These are phyloP conservation scores for Striga asiatica DNA, from an alignment of 257 asterid species.

Conservation along the genomic window DNA sequence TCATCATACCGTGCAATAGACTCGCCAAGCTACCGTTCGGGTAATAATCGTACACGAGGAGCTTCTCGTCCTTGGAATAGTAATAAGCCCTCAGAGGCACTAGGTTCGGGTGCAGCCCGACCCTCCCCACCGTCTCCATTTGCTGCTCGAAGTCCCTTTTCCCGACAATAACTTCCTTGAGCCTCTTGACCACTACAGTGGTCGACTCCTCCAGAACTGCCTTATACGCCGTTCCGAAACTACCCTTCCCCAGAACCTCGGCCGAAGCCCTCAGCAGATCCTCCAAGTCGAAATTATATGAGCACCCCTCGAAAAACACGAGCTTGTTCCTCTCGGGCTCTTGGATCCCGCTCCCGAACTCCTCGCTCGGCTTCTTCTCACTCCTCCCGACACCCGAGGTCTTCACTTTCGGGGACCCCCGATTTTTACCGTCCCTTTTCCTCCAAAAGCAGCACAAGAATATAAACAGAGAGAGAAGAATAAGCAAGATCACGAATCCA, in stretches of 20 bases:
- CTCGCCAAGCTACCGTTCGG: conserved; percentile 66
- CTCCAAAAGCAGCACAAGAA: conserved; percentile 45
- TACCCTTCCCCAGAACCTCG: conserved; percentile 88
- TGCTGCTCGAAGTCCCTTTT: conserved; percentile 93
- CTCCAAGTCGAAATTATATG: conserved; percentile 87
- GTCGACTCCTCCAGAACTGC: conserved; percentile 90
- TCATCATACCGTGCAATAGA: conserved; percentile 83
- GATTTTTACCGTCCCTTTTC: conserved; percentile 17
- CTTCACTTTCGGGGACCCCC: conserved; percentile 42
- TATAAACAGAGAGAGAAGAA: conserved; percentile 36
- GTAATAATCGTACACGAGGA: conserved; percentile 70
- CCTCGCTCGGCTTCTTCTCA: conserved; percentile 65
- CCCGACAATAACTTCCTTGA: conserved; percentile 85
- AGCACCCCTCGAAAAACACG: conserved; percentile 85
- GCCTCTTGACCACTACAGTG: conserved; percentile 82
- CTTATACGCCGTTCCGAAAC: conserved; percentile 88
- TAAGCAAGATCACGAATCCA: conserved; percentile 44
- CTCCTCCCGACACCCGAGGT: conserved; percentile 47
- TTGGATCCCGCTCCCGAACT: conserved; percentile 90
- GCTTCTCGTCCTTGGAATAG: conserved; percentile 96
- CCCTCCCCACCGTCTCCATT: conserved; percentile 76
- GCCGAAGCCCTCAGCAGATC: conserved; percentile 93
- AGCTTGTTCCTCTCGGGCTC: conserved; percentile 79
- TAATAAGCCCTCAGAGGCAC: conserved; percentile 88
- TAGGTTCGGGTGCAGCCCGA: conserved; percentile 65